Evolutionary conservation across 1,284 basidiomycete species (phyloP).

Genomic region (Ustilago nuda): DNA sequence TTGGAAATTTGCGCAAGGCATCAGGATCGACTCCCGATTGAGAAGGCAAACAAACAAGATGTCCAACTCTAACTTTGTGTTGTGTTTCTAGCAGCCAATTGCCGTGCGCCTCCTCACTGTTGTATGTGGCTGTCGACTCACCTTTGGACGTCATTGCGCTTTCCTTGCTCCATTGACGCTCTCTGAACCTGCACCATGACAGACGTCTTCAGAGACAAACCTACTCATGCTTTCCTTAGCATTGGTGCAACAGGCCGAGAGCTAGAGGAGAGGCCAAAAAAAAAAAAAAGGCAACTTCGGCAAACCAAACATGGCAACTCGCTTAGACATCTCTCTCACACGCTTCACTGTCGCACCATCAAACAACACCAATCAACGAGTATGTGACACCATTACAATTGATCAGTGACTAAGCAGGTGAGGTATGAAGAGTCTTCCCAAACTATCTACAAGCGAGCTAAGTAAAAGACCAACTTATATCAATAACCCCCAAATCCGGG

Average conservation of each 20-base stretch:
- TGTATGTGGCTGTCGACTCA: slow-evolving; percentile 5
- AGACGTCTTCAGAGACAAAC: background rate
- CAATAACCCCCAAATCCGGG: slow-evolving; percentile 29
- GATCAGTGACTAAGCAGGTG: background rate
- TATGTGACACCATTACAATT: background rate
- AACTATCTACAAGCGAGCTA: slow-evolving; percentile 20
- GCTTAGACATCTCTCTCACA: slow-evolving; percentile 9
- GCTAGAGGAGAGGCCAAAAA: background rate
- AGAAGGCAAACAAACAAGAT: slow-evolving; percentile 8
- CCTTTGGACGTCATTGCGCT: slow-evolving; percentile 5
- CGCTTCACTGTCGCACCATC: background rate
- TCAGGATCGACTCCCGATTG: background rate
- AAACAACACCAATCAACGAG: background rate
- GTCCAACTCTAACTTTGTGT: slow-evolving; percentile 9
- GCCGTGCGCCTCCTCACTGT: background rate
- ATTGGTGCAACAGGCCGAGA: no score
- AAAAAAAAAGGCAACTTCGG: background rate
- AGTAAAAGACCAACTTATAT: slow-evolving; percentile 37
- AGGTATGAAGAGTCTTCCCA: background rate
- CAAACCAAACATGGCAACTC: slow-evolving; percentile 19
- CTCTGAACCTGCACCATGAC: background rate
- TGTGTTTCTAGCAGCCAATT: slow-evolving; percentile 3
- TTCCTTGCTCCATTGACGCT: background rate
- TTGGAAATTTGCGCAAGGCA: background rate
- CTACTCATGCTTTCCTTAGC: no score